Evolutionary conservation across 192 early-diverging fungal genomes (phyloP).

Genomic region (Backusella mclennaniae): DNA sequence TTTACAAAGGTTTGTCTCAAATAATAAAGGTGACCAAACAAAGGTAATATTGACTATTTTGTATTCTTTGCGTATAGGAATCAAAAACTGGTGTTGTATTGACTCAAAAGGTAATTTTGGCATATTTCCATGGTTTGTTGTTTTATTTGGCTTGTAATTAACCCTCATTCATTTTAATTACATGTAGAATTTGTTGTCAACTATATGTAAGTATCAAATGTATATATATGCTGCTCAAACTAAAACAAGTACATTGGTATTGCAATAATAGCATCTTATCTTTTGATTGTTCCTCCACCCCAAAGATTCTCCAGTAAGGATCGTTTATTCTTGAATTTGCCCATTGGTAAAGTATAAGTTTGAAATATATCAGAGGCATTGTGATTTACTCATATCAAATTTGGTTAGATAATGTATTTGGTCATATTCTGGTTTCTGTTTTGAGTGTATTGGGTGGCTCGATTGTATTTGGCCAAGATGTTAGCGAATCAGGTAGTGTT

Average conservation of each 20-base stretch:
- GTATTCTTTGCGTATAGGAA: neutral
- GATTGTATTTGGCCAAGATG: slow-evolving; percentile 63
- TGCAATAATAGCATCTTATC: slow-evolving; percentile 32
- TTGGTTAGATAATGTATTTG: slow-evolving; percentile 34
- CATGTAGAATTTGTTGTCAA: slow-evolving; percentile 7
- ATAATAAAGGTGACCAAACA: neutral
- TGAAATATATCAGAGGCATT: neutral
- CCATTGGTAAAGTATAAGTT: slow-evolving; percentile 34
- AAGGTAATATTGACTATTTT: neutral
- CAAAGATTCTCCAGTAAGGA: slow-evolving; percentile 34
- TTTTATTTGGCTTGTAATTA: neutral
- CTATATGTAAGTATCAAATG: slow-evolving; percentile 1
- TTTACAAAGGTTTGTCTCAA: slow-evolving; percentile 26
- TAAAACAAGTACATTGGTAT: neutral
- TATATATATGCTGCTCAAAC: neutral
- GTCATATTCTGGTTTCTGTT: slow-evolving; percentile 20
- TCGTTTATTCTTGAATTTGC: slow-evolving; percentile 34
- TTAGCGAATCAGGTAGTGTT: slow-evolving; percentile 17
- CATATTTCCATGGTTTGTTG: neutral
- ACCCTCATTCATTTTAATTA: neutral
- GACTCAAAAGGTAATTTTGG: slow-evolving; percentile 35
- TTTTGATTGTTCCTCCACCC: slow-evolving; percentile 28
- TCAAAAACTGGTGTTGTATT: slow-evolving; percentile 29
- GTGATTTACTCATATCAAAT: neutral
- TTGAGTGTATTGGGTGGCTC: slow-evolving; percentile 55